Evolutionary conservation across 495 filamentous ascomycete species (phyloP), one percentile per base, ranked within the genome.

Genomic region (Hypoxylon fragiforme): DNA sequence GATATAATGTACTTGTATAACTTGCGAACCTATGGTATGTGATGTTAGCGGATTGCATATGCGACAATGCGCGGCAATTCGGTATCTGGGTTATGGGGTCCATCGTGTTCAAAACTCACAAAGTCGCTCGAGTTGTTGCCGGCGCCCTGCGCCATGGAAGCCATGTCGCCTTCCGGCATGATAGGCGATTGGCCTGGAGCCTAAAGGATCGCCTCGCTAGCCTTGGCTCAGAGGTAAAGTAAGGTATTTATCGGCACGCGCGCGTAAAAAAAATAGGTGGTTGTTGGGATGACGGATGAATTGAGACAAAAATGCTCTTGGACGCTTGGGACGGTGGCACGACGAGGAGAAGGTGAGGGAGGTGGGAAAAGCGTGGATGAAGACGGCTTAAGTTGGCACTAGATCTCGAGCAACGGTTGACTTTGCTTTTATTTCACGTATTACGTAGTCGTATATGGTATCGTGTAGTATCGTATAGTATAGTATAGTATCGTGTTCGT

Each of bases 1-100:
- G 12, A 12, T 8, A 12, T 13, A 12, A n/a, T 34, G 59, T 77
- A 98, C 94, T 96, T 97, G 80, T 96, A 97, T 63, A 98, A 77
- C 74, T 98, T 98, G 77, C 92, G 90, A 65, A 98, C 94, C 94
- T 98, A 32, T 42, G 42, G 21, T 44, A 16, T 14, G 22, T 43
- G 47, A 18, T n/a, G 51, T 63, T 57, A 59, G 52, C 46, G 11
- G 20, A 26, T 40, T 48, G 40, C 13, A 51, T 40, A 58, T 57
- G 57, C 54, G 57, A 46, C 32, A 46, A 48, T 41, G 44, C 39
- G 64, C 53, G 47, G 54, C 47, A 32, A 44, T 26, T 50, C 49
- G 37, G 52, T 40, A n/a, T 52, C 34, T 28, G 26, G 46, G 49
- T 22, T 50, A n/a, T n/a, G n/a, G 24, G 55, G 22, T 30, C 35